Evolutionary conservation across 2,329 filamentous ascomycete genomes (phyloP), one percentile per base, ranked within the genome.

Genomic region (Exophiala oligosperma): DNA sequence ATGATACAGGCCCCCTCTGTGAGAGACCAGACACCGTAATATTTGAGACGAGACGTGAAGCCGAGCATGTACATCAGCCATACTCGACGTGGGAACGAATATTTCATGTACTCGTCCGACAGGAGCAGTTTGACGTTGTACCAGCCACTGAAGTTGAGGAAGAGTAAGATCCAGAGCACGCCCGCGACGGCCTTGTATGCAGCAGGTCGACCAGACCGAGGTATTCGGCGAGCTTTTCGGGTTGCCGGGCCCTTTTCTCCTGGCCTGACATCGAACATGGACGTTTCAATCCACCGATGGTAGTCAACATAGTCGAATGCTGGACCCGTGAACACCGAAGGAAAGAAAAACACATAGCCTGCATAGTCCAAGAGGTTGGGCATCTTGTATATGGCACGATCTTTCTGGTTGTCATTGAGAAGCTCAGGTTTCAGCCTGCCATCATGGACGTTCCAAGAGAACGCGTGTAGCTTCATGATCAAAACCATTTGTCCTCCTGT

Each of bases 361-460:
- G 88, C 80, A 70, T 89, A 99, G 75, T 97, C 90, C 35, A 97
- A 76, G 1, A 94, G 70, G 21, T 78, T 74, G 0, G 95, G 95
- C 55, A 99, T 80, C 47, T 90, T 76, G 53, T 80, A 81, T 43
- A 99, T 82, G 48, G 89, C 89, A 29, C 90, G 86, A 64, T 92
- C 89, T 70, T 88, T 92, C 72, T 99, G 94, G 47, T 89, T 85
- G 50, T 94, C 90, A 0, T 90, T 90, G n/a, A 99, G 83, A 57
- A 92, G 85, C 44, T 88, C 82, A 17, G 88, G 85, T 2, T 91
- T 86, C 21, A 96, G 81, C 58, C 88, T 86, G 21, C 94, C 95
- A 72, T 99, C 94, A 68, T 94, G 92, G 7, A 97, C 88, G 71
- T 97, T 97, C 94, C 94, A 99, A 77, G 91, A 96, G 71, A 99